phyloP scores from a whole-genome alignment of 495 filamentous ascomycete genomes.

The Sphaerosporella brunnea region DNA sequence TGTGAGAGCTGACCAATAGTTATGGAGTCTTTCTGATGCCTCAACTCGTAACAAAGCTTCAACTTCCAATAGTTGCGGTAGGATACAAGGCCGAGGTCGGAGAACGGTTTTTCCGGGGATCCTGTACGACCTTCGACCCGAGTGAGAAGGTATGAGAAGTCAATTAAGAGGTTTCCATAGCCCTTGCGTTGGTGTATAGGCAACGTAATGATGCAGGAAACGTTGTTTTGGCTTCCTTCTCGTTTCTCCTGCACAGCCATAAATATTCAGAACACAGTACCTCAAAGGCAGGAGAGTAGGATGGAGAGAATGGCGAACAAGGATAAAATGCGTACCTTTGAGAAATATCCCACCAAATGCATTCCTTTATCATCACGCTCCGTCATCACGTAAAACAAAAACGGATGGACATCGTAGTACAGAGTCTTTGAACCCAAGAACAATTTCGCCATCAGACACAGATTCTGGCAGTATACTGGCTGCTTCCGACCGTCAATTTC shows the following conservation, averaged over 20 bases:
- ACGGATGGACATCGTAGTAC: slow-evolving; percentile 97
- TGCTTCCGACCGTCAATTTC: slow-evolving; percentile 96
- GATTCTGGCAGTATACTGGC: slow-evolving; percentile 91
- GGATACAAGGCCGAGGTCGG: slow-evolving; percentile 91
- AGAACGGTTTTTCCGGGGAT: slow-evolving; percentile 91
- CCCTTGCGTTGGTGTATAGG: slow-evolving; percentile 94
- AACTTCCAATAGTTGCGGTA: slow-evolving; percentile 95
- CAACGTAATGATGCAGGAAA: slow-evolving; percentile 88
- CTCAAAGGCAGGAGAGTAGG: neutral
- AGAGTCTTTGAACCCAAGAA: slow-evolving; percentile 95
- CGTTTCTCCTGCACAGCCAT: slow-evolving; percentile 49
- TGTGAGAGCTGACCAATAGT: slow-evolving; percentile 50
- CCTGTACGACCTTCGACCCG: slow-evolving; percentile 85
- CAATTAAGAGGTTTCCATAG: slow-evolving; percentile 89
- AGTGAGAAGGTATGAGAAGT: slow-evolving; percentile 93
- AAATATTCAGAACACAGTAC: neutral
- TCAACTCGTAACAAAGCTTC: slow-evolving; percentile 63
- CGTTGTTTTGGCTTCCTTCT: slow-evolving; percentile 86
- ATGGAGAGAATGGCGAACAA: neutral
- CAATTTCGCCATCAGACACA: slow-evolving; percentile 87
- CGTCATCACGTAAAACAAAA: slow-evolving; percentile 96
- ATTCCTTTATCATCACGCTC: slow-evolving; percentile 85
- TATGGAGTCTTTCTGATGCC: slow-evolving; percentile 45
- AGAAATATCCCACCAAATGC: slow-evolving; percentile 97
- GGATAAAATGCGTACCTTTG: slow-evolving; percentile 41